Base-by-base conservation (phyloP, 2,329 filamentous ascomycete genomes). In the Exophiala aquamarina region DNA sequence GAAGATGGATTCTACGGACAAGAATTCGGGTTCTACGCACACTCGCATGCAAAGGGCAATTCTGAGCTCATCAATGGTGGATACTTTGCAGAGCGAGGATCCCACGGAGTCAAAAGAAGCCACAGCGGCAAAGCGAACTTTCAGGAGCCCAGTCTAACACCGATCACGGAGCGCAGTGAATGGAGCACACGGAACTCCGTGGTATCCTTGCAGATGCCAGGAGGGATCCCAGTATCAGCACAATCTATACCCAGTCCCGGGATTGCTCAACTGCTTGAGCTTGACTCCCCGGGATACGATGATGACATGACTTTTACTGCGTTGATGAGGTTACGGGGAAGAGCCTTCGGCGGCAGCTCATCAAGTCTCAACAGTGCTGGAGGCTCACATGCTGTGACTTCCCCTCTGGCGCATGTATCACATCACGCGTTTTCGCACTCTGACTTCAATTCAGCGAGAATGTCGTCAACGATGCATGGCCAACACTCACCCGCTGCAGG, bases 131-230 rank as follows among this genome's bases (percentile, higher is more conserved):
- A 84, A 11, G 76, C 84, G 41, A 81, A 84, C 21, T 87, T 87
- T 15, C 82, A 86, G 32, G 92, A 96, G 64, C 92, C 93, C 1
- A 96, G 93, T 60, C 72, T 98, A 38, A 97, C 93, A 1, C 93
- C 93, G 4, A 97, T 98, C 59, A 97, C 92, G 0, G 93, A 97
- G 66, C 82, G 91, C 10, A 95, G 89, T 49, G 93, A 98, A 68
- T 96, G 95, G 73, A 95, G 89, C 33, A 95, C 94, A 49, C 83
- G 93, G 35, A 97, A 96, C 64, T 94, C 88, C 1, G 81, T 95
- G 49, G 87, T 94, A 72, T 89, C 86, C 49, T 72, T 92, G 52
- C 75, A 74, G 6, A 70, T 83, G 23, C 80, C 81, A 35, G 67
- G 68, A 2, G 59, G 61, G 3, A 47, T 57, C 10, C 59, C 66